Evolutionary conservation across 805 yeast genomes (phyloP).

Genomic region (Metschnikowia anglica): DNA sequence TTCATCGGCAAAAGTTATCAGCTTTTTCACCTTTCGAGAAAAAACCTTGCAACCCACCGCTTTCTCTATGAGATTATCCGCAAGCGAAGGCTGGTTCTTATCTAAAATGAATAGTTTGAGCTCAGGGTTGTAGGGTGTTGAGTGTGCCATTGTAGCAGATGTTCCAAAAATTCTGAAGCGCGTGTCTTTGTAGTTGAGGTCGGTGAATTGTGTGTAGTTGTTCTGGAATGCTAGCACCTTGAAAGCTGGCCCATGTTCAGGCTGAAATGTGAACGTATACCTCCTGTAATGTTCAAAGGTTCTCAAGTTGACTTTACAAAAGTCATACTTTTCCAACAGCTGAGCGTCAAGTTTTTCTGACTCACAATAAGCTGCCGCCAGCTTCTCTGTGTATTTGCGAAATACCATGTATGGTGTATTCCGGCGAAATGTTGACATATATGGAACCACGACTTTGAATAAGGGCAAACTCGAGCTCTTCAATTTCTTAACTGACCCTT

Average conservation of each 20-base stretch:
- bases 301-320: slow-evolving; percentile 34
- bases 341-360: slow-evolving; percentile 17
- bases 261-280: slow-evolving; percentile 29
- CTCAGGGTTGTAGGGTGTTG: slow-evolving; percentile 30
- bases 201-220: slow-evolving; percentile 37
- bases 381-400: slow-evolving; percentile 28
- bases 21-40: slow-evolving; percentile 1
- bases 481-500: too few species aligned
- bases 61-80: slow-evolving; percentile 33
- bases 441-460: slow-evolving; percentile 36
- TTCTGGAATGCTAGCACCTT: slow-evolving; percentile 34
- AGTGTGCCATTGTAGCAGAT: slow-evolving; percentile 28
- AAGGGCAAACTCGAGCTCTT: slow-evolving; percentile 26
- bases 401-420: slow-evolving; percentile 36
- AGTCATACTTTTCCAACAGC: slow-evolving; percentile 30
- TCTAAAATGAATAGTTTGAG: slow-evolving; percentile 37
- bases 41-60: neutral
- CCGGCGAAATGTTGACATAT: slow-evolving; percentile 35
- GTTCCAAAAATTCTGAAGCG: slow-evolving; percentile 41
- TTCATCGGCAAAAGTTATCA: neutral
- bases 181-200: slow-evolving; percentile 36
- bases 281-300: slow-evolving; percentile 28
- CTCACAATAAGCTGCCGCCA: slow-evolving; percentile 16
- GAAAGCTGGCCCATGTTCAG: slow-evolving; percentile 21
- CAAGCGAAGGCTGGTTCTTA: slow-evolving; percentile 32